Percentiles rank a stretch among this genome's conserved stretches.
Conservation (phyloP, 805 yeast genomes). For the Saccharomycopsis fermentans region DNA sequence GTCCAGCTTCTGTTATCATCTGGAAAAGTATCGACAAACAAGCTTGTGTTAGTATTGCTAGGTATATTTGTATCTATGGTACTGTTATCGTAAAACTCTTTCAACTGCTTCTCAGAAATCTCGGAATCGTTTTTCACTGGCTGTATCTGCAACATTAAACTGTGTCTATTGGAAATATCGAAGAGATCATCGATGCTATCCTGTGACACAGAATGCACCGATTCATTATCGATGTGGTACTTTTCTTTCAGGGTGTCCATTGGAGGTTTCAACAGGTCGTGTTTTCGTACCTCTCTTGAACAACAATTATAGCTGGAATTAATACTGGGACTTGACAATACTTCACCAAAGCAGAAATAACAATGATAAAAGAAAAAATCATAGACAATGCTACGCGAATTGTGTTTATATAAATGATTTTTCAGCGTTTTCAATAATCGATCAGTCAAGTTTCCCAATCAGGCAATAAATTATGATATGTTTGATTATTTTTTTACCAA, state of each 20-base stretch:
- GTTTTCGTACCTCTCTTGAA: no score
- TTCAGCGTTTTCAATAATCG: not conserved
- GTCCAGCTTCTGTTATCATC: not conserved
- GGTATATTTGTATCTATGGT: not conserved
- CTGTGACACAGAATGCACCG: not conserved
- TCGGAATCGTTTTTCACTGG: not conserved
- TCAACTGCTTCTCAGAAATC: not conserved
- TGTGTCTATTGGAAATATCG: not conserved
- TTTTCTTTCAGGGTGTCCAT: not conserved
- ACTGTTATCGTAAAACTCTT: not conserved
- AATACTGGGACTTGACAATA: no score
- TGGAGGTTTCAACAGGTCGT: not conserved
- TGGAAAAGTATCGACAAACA: not conserved
- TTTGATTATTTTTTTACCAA: slow-evolving; percentile 1
- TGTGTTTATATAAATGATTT: not conserved
- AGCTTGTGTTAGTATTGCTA: not conserved
- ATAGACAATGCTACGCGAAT: not conserved
- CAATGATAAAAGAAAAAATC: not conserved
- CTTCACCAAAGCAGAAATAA: not conserved
- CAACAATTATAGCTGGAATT: no score
- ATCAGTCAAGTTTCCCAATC: not conserved
- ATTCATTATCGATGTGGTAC: not conserved
- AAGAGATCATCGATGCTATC: not conserved
- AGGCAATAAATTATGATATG: not conserved
- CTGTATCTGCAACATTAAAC: not conserved